Percentiles rank a stretch among this genome's conserved stretches.
Evolutionary conservation across 306 rosid genomes (phyloP).

Genomic region (Lagenaria siceraria): DNA sequence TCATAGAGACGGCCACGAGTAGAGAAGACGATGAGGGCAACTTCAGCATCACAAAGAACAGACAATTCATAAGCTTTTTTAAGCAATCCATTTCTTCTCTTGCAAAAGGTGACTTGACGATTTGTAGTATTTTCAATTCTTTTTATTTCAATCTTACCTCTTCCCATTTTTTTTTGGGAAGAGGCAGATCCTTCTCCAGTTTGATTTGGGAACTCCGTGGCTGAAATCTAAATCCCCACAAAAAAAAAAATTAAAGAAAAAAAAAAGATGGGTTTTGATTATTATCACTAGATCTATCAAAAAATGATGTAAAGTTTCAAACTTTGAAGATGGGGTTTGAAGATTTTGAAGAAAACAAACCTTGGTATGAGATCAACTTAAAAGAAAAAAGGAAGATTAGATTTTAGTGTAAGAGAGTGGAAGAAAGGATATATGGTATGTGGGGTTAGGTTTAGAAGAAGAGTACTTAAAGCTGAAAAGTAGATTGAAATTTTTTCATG

Average conservation of each 20-base stretch:
- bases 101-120: conserved; percentile 86
- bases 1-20: conserved; percentile 86
- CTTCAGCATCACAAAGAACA: conserved; percentile 86
- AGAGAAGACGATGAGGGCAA: conserved; percentile 87
- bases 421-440: not conserved
- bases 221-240: conserved; percentile 7
- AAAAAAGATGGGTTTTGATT: not conserved
- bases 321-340: not conserved
- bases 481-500: not conserved
- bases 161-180: conserved; percentile 64
- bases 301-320: not conserved
- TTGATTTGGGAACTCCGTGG: conserved; percentile 49
- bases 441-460: not conserved
- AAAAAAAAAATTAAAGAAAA: not conserved
- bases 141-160: conserved; percentile 87
- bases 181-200: conserved; percentile 33
- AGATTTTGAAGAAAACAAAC: not conserved
- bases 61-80: conserved; percentile 89
- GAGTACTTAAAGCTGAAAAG: not conserved
- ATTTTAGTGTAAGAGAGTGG: not conserved
- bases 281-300: not conserved
- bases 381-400: not conserved
- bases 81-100: conserved; percentile 73
- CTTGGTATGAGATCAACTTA: not conserved
- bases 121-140: conserved; percentile 81